phyloP scores from a whole-genome alignment of 1,139 yeast genomes.

The Geotrichum klebahnii region DNA sequence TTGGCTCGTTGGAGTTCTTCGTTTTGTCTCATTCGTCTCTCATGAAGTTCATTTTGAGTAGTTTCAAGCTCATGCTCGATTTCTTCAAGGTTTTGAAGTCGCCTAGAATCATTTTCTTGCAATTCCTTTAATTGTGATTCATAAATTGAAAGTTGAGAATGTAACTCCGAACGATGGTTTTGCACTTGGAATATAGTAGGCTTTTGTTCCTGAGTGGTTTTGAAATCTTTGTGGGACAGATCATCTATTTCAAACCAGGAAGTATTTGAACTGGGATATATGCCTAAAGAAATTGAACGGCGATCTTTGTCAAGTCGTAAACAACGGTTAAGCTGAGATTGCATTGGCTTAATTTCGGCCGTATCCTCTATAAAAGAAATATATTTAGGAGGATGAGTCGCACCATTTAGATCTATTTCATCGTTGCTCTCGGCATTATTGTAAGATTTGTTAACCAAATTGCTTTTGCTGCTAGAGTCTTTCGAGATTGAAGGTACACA shows the following conservation, averaged over 20 bases:
- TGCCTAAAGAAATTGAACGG: constrained; percentile 15
- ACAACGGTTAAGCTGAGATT: background rate
- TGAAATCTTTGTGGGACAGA: background rate
- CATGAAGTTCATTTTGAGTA: constrained; percentile 11
- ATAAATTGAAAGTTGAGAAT: constrained; percentile 8
- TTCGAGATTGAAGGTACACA: no score
- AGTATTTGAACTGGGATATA: background rate
- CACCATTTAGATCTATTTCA: no score
- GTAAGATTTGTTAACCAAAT: no score
- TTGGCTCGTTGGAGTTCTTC: constrained; percentile 9
- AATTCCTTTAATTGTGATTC: constrained; percentile 12
- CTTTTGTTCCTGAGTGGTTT: background rate
- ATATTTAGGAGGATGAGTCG: no score
- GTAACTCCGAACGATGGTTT: background rate
- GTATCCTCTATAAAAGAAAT: no score
- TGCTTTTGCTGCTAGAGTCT: no score
- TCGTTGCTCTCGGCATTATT: no score
- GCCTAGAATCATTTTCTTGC: constrained; percentile 11
- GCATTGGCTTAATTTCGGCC: background rate
- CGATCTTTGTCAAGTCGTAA: background rate
- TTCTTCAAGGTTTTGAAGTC: constrained; percentile 14
- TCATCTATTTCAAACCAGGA: background rate
- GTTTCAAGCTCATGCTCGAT: constrained; percentile 17
- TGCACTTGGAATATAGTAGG: background rate
- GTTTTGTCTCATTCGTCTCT: constrained; percentile 11